Evolutionary conservation across 2,329 filamentous ascomycete genomes (phyloP).

Genomic region (Seiridium unicorne): DNA sequence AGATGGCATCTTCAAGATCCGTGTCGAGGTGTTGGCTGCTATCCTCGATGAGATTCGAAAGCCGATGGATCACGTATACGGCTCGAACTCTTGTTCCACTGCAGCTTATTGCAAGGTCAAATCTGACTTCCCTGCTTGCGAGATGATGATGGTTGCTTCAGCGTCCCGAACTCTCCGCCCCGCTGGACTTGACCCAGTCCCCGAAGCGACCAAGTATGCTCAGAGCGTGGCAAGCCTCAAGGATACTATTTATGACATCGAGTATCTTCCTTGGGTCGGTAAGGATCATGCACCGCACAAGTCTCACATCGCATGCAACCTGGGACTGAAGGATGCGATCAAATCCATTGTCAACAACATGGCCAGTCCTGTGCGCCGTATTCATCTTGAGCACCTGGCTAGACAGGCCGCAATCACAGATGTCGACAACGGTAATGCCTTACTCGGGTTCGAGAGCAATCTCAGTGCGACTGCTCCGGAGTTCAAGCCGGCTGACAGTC

Average conservation of each 20-base stretch:
- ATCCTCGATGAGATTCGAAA: constrained; percentile 14
- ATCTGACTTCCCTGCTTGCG: constrained; percentile 16
- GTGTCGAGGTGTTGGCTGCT: constrained; percentile 12
- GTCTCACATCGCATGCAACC: constrained; percentile 18
- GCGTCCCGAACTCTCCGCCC: constrained; percentile 13
- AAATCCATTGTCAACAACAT: constrained; percentile 14
- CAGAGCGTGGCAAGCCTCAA: constrained; percentile 18
- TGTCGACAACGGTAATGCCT: constrained; percentile 2
- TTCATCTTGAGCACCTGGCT: constrained; percentile 1
- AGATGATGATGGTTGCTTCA: constrained; percentile 24
- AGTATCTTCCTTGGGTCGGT: constrained; percentile 17
- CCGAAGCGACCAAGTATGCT: constrained; percentile 12
- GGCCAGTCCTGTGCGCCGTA: constrained; percentile 11
- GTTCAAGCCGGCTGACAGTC: not conserved
- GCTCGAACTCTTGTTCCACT: too few species aligned
- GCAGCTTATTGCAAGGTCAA: constrained; percentile 9
- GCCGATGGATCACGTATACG: constrained; percentile 9
- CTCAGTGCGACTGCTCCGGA: not conserved
- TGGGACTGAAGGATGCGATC: constrained; percentile 15
- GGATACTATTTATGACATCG: constrained; percentile 13
- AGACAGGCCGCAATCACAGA: not conserved
- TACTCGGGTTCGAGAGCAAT: not conserved
- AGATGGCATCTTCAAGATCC: constrained; percentile 15
- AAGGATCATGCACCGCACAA: constrained; percentile 18
- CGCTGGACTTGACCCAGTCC: constrained; percentile 18